Evolutionary conservation across 176 grass and related monocot species (phyloP), one percentile per base, ranked within the genome.

Genomic region (Carex parvula): DNA sequence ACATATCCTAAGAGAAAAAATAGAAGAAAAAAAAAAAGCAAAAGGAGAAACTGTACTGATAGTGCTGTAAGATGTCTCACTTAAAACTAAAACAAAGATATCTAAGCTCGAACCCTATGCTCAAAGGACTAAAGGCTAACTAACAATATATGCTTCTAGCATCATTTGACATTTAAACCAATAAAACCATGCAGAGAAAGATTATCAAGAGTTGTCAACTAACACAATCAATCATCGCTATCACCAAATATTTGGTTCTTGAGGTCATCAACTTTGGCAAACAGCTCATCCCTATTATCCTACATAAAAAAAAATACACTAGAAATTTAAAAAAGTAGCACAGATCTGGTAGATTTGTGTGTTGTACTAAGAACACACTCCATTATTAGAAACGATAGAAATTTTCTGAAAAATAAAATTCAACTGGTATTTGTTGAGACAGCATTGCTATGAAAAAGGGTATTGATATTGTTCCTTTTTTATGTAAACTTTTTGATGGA

Each of bases 241-340:
- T 87, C 85, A 6, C 87, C 92, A 72, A 92, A 60, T 24, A 95
- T 88, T 81, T 89, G 90, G 80, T 85, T 90, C 88, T 89, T 95
- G 22, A 95, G 87, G 79, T 87, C 87, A 21, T 77, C 58, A 46
- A 89, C 84, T 85, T 83, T 86, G 13, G 79, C 74, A 54, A 91
- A 72, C 33, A 95, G 35, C 70, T 92, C 88, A 15, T 92, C 90
- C 17, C 88, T 87, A 83, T 95, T 90, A 46, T 95, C 88, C 93
- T 91, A 73, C 59, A 79, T 42, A 37, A 32, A 67, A 16, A 81
- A 57, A 5, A 57, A 78, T 39, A 77, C 50, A 56, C 5, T 3
- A 67, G 1, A 21, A 50, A 32, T 11, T 3, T 3, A 29, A 55
- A 79, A 1, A 48, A 52, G 65, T 56, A 85, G 68, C 69, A 81